Base-by-base conservation (phyloP, 192 early-diverging fungal species). In the Coemansia sp. region DNA sequence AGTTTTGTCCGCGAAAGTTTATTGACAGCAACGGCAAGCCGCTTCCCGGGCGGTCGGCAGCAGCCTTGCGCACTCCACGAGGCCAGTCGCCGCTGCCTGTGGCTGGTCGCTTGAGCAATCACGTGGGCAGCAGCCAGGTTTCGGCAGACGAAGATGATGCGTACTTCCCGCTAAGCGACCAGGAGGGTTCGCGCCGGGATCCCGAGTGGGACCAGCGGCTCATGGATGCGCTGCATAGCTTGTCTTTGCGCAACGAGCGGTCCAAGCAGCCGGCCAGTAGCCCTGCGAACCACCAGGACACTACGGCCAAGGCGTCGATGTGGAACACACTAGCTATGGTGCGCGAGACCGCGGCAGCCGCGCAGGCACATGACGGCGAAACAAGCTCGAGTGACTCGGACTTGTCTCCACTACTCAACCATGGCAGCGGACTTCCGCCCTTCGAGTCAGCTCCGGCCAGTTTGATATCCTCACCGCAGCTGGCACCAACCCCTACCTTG, bases 371-470 rank as follows among this genome's bases (percentile, higher is more conserved):
- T 3, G 56, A 37, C 3, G n/a, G 15, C 10, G 30, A 18, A 13
- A 26, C 11, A 42, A 29, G 27, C n/a, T 40, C 56, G 29, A 43
- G 49, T 11, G 58, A 39, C 21, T 60, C 58, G 18, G 49, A 52
- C 33, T 26, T 2, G 23, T 45, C 13, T n/a, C 14, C n/a, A n/a
- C 25, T 26, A 26, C 13, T 32, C 56, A 23, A 19, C 27, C 50
- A 47, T 18, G 61, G 36, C 25, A 33, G 53, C 17, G 56, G 19
- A 9, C 55, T 34, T 13, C 46, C 13, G n/a, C 51, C 71, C 26
- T 66, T 75, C 19, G 65, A 64, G 30, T 76, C 72, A 3, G 72
- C 72, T 9, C 72, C 72, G 0, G 72, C 72, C 36, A 68, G 65
- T 18, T 61, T 75, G 8, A 21, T 68, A 4, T 64, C 72, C 2